Evolutionary conservation across 805 yeast species (phyloP).

Genomic region (Ogataea nitratoaversa): DNA sequence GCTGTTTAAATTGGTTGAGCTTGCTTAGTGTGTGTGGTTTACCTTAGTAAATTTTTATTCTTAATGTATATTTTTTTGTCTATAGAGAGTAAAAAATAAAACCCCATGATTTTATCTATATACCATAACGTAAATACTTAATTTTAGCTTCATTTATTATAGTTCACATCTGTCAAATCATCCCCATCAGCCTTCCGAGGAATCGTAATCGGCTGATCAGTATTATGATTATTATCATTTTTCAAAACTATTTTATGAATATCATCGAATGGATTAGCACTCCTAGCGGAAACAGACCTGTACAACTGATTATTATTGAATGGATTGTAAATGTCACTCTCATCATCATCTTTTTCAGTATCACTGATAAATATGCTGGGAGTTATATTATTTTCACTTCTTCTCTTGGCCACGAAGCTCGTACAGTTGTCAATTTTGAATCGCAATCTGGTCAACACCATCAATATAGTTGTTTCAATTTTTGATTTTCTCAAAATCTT

Average conservation of each 20-base stretch:
- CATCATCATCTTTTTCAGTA: conserved; percentile 5
- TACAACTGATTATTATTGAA: conserved; percentile 19
- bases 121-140: no score
- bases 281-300: conserved; percentile 23
- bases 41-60: neutral
- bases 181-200: no score
- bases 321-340: conserved; percentile 17
- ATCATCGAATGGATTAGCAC: conserved; percentile 28
- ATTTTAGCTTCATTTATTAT: no score
- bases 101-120: no score
- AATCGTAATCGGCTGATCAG: no score
- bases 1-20: conserved; percentile 8
- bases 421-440: conserved; percentile 30
- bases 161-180: no score
- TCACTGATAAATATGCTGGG: conserved; percentile 2
- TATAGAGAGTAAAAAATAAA: no score
- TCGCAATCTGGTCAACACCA: conserved; percentile 45
- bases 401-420: neutral
- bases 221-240: neutral
- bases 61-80: neutral
- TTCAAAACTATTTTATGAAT: neutral
- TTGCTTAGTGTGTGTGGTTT: neutral
- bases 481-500: conserved; percentile 39
- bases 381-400: neutral
- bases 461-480: conserved; percentile 43